Evolutionary conservation across 768 basidiomycete species (phyloP).

Genomic region (Hortiboletus campestris): DNA sequence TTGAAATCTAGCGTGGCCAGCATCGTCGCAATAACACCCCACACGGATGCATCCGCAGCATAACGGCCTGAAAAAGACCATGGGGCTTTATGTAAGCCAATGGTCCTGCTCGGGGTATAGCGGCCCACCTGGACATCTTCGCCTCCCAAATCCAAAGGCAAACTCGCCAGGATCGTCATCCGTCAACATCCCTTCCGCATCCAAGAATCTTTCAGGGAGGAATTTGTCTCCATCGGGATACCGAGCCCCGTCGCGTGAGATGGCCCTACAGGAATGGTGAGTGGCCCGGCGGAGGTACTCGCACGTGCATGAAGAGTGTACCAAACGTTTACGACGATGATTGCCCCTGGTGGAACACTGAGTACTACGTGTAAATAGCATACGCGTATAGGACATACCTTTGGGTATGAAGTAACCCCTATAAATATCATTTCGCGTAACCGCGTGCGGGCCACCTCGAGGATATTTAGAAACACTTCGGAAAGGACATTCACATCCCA

Average conservation of each 20-base stretch:
- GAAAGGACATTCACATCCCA: too few species aligned
- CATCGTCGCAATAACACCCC: conserved; percentile 7
- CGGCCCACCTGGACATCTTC: conserved; percentile 4
- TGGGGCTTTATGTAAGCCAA: too few species aligned
- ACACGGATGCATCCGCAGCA: conserved; percentile 5
- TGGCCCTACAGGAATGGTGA: background rate
- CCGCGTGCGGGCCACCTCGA: conserved; percentile 19
- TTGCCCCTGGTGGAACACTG: too few species aligned
- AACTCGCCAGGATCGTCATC: background rate
- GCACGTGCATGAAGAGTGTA: too few species aligned
- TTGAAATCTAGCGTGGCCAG: background rate
- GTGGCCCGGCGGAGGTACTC: too few species aligned
- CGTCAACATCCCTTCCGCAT: background rate
- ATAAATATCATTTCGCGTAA: conserved; percentile 38
- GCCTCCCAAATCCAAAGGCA: conserved; percentile 10
- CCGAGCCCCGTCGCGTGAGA: conserved; percentile 3
- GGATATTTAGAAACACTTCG: too few species aligned
- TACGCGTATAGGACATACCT: conserved; percentile 24
- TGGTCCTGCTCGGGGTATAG: too few species aligned
- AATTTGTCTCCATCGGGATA: conserved; percentile 11
- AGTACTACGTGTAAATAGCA: too few species aligned
- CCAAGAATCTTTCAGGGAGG: conserved; percentile 14
- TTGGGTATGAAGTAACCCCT: conserved; percentile 49
- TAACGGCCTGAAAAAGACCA: background rate
- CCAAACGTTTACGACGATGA: too few species aligned